Evolutionary conservation across 345 rosid genomes (phyloP).

Genomic region (Lumnitzera littorea): DNA sequence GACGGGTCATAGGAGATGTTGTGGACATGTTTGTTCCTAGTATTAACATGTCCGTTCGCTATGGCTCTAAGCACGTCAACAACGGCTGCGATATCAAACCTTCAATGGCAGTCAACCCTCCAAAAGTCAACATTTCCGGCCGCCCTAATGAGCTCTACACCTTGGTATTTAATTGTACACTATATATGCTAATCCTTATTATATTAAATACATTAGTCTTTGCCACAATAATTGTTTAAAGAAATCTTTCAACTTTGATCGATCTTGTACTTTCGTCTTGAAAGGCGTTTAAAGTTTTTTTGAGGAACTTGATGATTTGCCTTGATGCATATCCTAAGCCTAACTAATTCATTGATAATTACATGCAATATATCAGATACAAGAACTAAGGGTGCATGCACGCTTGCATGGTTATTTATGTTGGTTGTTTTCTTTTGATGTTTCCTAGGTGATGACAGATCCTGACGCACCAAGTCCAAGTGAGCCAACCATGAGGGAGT

Average conservation of each 20-base stretch:
- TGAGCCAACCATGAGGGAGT: conserved; percentile 79
- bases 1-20: conserved; percentile 82
- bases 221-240: too few species aligned
- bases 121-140: conserved; percentile 60
- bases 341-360: too few species aligned
- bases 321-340: too few species aligned
- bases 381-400: too few species aligned
- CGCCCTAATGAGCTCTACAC: conserved; percentile 54
- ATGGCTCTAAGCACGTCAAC: conserved; percentile 62
- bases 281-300: too few species aligned
- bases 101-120: conserved; percentile 45
- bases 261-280: too few species aligned
- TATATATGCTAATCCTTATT: not conserved
- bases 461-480: conserved; percentile 97
- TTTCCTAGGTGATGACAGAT: conserved; percentile 69
- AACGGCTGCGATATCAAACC: conserved; percentile 89
- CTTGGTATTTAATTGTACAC: conserved; percentile 27
- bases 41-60: conserved; percentile 52
- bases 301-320: too few species aligned
- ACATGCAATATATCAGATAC: too few species aligned
- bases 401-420: not conserved
- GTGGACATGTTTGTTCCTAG: conserved; percentile 75
- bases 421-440: not conserved
- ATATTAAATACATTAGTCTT: not conserved
- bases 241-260: too few species aligned